phyloP scores from a whole-genome alignment of 2,329 filamentous ascomycete genomes.

The Sarocladium brachiariae region DNA sequence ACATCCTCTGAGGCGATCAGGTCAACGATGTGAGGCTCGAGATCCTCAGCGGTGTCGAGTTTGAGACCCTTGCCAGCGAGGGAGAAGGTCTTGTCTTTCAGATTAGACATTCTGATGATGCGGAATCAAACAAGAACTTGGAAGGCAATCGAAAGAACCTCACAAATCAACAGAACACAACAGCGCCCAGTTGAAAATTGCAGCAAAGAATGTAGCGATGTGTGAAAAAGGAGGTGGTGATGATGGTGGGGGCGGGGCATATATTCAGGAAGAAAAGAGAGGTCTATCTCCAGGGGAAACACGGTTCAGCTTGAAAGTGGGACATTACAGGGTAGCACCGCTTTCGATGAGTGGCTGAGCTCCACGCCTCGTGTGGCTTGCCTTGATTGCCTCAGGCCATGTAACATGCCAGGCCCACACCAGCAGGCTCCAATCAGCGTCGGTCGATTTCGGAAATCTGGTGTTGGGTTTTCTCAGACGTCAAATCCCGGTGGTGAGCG shows the following conservation, averaged over 20 bases:
- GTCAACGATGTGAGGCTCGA: conserved; percentile 74
- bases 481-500: conserved; percentile 15
- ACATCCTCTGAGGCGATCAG: conserved; percentile 66
- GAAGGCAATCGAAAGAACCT: conserved; percentile 15
- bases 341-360: neutral
- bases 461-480: conserved; percentile 34
- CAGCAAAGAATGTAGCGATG: neutral
- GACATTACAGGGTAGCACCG: neutral
- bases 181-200: neutral
- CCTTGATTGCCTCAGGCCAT: conserved; percentile 29
- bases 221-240: neutral
- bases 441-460: conserved; percentile 33
- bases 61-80: conserved; percentile 89
- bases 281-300: conserved; percentile 1
- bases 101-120: neutral
- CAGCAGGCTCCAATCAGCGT: conserved; percentile 27
- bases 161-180: conserved; percentile 36
- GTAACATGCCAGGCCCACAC: neutral
- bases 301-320: neutral
- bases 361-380: neutral
- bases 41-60: conserved; percentile 80
- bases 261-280: conserved; percentile 5
- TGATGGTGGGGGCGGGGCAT: conserved; percentile 25
- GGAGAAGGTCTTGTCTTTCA: conserved; percentile 63
- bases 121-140: conserved; percentile 8